Evolutionary conservation across 768 basidiomycete genomes (phyloP).

Genomic region (Hebeloma cylindrosporum): DNA sequence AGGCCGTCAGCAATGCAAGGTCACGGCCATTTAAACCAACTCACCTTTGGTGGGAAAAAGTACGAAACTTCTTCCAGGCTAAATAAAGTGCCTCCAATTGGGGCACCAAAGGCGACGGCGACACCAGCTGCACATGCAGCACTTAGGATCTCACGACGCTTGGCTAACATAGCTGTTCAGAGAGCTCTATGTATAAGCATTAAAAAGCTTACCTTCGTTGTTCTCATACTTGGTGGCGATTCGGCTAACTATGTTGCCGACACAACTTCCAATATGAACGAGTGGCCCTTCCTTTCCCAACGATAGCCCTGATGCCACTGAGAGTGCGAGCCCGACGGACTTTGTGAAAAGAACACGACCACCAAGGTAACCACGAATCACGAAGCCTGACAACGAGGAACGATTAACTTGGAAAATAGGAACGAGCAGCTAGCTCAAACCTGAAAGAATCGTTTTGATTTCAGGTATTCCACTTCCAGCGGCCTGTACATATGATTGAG

Average conservation of each 20-base stretch:
- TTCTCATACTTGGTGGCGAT: constrained; percentile 87
- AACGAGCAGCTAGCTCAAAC: constrained; percentile 35
- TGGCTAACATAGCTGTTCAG: constrained; percentile 47
- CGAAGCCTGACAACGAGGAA: constrained; percentile 62
- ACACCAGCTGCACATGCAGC: constrained; percentile 98
- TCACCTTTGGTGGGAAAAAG: constrained; percentile 92
- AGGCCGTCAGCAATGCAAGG: constrained; percentile 2
- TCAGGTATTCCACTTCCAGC: constrained; percentile 97
- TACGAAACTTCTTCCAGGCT: constrained; percentile 95
- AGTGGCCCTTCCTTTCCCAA: constrained; percentile 74
- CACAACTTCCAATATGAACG: constrained; percentile 90
- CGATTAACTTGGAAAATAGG: not conserved
- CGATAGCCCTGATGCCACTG: constrained; percentile 89
- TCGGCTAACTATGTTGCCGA: constrained; percentile 91
- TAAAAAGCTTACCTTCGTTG: constrained; percentile 72
- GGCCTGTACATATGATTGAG: constrained; percentile 48
- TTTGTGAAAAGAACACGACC: constrained; percentile 88
- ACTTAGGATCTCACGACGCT: constrained; percentile 91
- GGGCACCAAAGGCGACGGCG: constrained; percentile 95
- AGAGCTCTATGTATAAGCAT: constrained; percentile 1
- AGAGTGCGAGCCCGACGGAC: constrained; percentile 82
- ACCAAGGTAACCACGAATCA: constrained; percentile 97
- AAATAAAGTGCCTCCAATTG: constrained; percentile 91
- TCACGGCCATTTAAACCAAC: constrained; percentile 3
- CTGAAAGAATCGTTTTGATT: constrained; percentile 91